Evolutionary conservation across 108 stramenopile genomes (phyloP), one percentile per base, ranked within the genome.

Genomic region (Cylindrotheca fusiformis): DNA sequence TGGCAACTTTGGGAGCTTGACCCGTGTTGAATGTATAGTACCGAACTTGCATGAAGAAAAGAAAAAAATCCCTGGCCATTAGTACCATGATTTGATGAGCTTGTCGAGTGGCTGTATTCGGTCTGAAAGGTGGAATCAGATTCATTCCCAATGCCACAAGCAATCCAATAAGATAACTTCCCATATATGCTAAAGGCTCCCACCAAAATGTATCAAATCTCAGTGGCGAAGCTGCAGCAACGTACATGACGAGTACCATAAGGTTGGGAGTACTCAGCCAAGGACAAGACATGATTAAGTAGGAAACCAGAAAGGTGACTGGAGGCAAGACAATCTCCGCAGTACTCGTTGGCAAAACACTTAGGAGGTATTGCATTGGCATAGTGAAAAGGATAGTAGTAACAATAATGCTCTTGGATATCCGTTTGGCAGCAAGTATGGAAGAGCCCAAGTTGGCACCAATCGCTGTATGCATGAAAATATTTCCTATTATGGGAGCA

Each of bases 131-230:
- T 20, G 65, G 55, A 14, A 65, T 14, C n/a, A 63, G 46, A 21
- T 80, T 60, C 41, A 80, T 52, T 3, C 41, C 3, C 31, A 80
- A 17, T 26, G 75, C 51, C 19, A 73, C 48, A 23, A 28, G 21
- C 22, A 80, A 28, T 4, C 79, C 79, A 62, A 73, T 67, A 4
- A 52, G 26, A 48, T 48, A 69, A 18, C 68, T 71, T 25, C 48
- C 74, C 41, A 71, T 53, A 24, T 71, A 55, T 14, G 49, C 48
- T 0, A 71, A 55, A 5, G 71, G 63, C 20, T 69, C 69, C 64
- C 65, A 75, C 29, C 52, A 45, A 26, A 29, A 31, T 14, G 52
- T 29, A 1, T 66, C 45, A 48, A 63, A 62, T 4, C 60, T 54
- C 10, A 55, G 52, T 8, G 58, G 51, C 27, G 70, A 29, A 33